phyloP scores from a whole-genome alignment of 805 yeast species.

The Spencermartinsiella europaea region DNA sequence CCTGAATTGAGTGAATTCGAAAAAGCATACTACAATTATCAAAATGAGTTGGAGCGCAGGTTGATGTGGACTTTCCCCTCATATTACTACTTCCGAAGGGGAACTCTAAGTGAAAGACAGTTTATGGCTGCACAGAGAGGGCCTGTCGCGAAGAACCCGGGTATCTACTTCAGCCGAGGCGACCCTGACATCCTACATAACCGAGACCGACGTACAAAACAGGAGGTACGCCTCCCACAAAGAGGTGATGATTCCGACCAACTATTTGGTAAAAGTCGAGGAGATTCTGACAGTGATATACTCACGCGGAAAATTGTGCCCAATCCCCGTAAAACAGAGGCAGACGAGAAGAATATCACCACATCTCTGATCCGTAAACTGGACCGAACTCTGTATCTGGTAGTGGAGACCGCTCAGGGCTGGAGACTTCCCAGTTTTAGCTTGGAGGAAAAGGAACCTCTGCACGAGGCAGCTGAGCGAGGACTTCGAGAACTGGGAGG shows the following conservation, averaged over 20 bases:
- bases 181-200: conserved; percentile 80
- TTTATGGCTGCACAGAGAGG: conserved; percentile 69
- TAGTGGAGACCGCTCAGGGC: conserved; percentile 42
- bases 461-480: conserved; percentile 68
- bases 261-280: conserved; percentile 13
- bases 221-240: conserved; percentile 72
- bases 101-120: conserved; percentile 81
- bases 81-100: conserved; percentile 84
- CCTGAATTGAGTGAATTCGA: conserved; percentile 72
- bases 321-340: conserved; percentile 68
- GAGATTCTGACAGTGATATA: conserved; percentile 43
- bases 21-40: conserved; percentile 70
- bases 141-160: conserved; percentile 68
- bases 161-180: conserved; percentile 76
- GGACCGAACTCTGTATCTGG: conserved; percentile 71
- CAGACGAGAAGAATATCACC: conserved; percentile 60
- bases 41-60: conserved; percentile 78
- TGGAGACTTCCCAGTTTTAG: conserved; percentile 84
- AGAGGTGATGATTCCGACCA: conserved; percentile 33
- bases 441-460: conserved; percentile 41
- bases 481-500: conserved; percentile 75
- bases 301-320: conserved; percentile 64
- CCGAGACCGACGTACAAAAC: conserved; percentile 83
- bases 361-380: conserved; percentile 73
- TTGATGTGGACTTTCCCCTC: conserved; percentile 97